These are phyloP conservation scores for Taiwanofungus camphoratus DNA, from an alignment of 1,284 basidiomycete species.

Conservation along the genomic window DNA sequence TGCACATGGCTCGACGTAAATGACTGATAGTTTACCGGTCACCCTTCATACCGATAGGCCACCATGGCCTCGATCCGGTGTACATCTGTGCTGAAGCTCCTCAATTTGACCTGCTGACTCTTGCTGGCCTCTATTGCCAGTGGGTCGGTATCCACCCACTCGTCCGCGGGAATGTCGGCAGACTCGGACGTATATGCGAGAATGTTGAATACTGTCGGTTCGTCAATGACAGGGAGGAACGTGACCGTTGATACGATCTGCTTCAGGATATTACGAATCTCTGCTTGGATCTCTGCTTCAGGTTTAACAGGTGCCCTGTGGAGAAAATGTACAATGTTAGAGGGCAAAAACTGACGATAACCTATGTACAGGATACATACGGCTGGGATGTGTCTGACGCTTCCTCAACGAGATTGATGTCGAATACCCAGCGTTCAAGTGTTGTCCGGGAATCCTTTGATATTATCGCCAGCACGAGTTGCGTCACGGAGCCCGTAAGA, in stretches of 20 bases:
- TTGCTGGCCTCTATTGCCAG: conserved; percentile 93
- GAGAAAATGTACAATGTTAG: not conserved
- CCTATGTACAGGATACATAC: conserved; percentile 32
- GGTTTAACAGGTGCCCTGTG: conserved; percentile 53
- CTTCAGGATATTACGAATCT: conserved; percentile 97
- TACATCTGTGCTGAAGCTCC: conserved; percentile 87
- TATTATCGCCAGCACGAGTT: conserved; percentile 94
- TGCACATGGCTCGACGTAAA: not conserved
- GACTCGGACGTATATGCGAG: conserved; percentile 89
- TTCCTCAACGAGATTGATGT: conserved; percentile 77
- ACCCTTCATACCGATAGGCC: conserved; percentile 73
- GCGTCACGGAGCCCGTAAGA: conserved; percentile 81
- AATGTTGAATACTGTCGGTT: conserved; percentile 94
- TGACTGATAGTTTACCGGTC: conserved; percentile 11
- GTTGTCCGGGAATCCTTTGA: conserved; percentile 90
- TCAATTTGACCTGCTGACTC: conserved; percentile 92
- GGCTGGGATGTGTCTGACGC: conserved; percentile 40
- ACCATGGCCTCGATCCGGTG: conserved; percentile 90
- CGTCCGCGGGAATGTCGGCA: conserved; percentile 81
- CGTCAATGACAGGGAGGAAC: conserved; percentile 92
- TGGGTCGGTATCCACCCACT: conserved; percentile 95
- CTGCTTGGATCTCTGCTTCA: conserved; percentile 92
- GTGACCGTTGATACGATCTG: conserved; percentile 97
- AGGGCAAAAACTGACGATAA: conserved; percentile 4
- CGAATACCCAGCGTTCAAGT: conserved; percentile 97